phyloP scores from a whole-genome alignment of 768 basidiomycete species.

The Multifurca ochricompacta region DNA sequence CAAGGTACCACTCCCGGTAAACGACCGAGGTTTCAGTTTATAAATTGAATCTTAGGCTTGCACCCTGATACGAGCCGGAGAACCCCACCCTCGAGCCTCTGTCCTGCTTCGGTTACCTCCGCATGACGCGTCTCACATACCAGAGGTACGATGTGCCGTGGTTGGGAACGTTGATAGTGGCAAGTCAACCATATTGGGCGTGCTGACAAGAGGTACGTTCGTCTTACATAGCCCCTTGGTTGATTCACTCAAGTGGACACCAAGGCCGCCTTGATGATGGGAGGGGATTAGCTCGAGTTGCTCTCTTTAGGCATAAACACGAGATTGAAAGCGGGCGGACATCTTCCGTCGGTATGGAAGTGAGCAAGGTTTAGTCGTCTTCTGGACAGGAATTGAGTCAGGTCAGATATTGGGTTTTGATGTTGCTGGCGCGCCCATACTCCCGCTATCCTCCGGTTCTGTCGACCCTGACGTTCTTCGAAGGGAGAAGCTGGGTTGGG shows the following conservation, averaged over 20 bases:
- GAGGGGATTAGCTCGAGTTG: conserved; percentile 73
- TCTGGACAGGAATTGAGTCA: not conserved
- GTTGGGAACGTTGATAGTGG: conserved; percentile 95
- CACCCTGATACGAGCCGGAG: conserved; percentile 41
- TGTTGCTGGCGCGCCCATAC: conserved; percentile 65
- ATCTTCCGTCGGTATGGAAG: conserved; percentile 96
- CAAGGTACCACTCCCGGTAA: conserved; percentile 39
- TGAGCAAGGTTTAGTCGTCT: conserved; percentile 28
- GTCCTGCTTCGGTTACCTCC: conserved; percentile 70
- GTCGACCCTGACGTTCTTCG: conserved; percentile 57
- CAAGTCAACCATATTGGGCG: conserved; percentile 91
- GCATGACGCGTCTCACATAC: conserved; percentile 64
- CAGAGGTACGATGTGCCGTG: conserved; percentile 92
- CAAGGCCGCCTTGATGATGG: conserved; percentile 75
- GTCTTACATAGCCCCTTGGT: conserved; percentile 15
- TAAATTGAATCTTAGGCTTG: conserved; percentile 38
- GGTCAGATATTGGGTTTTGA: conserved; percentile 81
- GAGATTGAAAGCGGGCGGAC: conserved; percentile 95
- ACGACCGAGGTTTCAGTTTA: not conserved
- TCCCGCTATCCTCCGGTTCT: conserved; percentile 54
- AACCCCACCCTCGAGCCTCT: conserved; percentile 45
- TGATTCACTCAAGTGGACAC: conserved; percentile 15
- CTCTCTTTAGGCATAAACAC: conserved; percentile 93
- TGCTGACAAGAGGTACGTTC: conserved; percentile 78
- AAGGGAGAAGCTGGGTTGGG: conserved; percentile 90